Base-by-base conservation (phyloP, 2,329 filamentous ascomycete genomes). In the Raffaelea ambrosiae region DNA sequence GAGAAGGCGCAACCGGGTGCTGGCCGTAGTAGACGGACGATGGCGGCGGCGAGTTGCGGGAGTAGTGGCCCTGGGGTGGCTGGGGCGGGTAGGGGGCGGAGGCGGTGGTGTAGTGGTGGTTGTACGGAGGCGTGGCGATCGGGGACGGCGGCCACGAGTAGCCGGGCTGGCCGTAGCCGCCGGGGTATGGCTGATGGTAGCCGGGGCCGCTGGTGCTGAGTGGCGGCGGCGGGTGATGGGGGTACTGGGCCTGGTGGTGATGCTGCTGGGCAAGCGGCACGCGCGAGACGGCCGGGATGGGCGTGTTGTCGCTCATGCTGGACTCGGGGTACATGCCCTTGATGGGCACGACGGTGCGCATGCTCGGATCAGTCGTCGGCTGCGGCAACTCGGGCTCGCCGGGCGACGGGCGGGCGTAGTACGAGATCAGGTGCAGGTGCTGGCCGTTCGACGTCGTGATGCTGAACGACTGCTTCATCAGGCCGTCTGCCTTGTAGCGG, bases 391-490 rank as follows among this genome's bases (percentile, higher is more conserved):
- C 85, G 50, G 81, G 77, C 23, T 83, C 76, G 31, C 80, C 79
- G 3, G 86, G 80, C 50, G 88, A 81, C 23, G 87, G 86, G 48
- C 90, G 79, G 3, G 89, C 86, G 66, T 90, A 97, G 70, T 98
- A 98, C 58, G 91, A 96, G 68, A 98, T 98, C 45, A 98, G 77
- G 68, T 98, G 93, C 2, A 98, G 81, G 63, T 97, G 93, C 59
- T 96, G 89, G 55, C 88, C 60, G 35, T 76, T 83, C 2, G 86
- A 88, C 1, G 93, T 97, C 20, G 90, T 96, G 68, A 98, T 97
- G 69, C 91, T 97, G 74, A 97, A 98, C 0, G 93, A 97, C 68
- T 98, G 93, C 77, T 98, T 98, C 89, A 97, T 96, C 4, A 98
- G 77, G 1, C 93, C 93, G 59, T 98, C 93, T 10, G 85, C 87